Percentiles rank a stretch among this genome's conserved stretches.
Evolutionary conservation across 179 eudicot species (phyloP).

Genomic region (Carnegiea gigantea): DNA sequence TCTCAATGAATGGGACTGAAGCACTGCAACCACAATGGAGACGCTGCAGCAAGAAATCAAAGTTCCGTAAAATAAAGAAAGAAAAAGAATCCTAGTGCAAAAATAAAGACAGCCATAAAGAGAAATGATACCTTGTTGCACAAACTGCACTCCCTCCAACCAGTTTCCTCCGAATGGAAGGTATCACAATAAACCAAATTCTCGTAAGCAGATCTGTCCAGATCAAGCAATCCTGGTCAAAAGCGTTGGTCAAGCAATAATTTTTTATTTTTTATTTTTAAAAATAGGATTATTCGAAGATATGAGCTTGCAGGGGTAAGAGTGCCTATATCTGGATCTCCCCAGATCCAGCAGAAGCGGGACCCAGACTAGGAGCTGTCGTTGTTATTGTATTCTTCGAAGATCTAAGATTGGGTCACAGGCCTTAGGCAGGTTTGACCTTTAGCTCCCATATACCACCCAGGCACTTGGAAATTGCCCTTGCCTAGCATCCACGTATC

Average conservation of each 20-base stretch:
- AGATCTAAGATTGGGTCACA: background rate
- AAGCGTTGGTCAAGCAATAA: background rate
- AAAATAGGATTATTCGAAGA: background rate
- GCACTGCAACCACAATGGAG: conserved; percentile 61
- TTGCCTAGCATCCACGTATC: background rate
- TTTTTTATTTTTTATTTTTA: background rate
- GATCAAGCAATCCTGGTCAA: conserved; percentile 10
- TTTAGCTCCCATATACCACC: background rate
- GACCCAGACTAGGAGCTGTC: too few species aligned
- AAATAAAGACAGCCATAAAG: background rate
- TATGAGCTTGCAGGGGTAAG: too few species aligned
- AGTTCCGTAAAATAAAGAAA: background rate
- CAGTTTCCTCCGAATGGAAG: conserved; percentile 44
- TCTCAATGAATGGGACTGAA: conserved; percentile 35
- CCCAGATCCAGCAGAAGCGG: too few species aligned
- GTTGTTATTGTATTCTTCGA: background rate
- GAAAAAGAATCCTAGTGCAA: background rate
- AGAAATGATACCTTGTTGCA: conserved; percentile 46
- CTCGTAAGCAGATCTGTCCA: conserved; percentile 43
- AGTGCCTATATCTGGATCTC: too few species aligned
- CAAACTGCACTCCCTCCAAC: conserved; percentile 58
- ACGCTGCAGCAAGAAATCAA: conserved; percentile 32
- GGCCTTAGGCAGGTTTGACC: background rate
- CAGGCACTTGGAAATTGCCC: background rate
- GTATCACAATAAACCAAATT: conserved; percentile 40